Evolutionary conservation across 106 monocot genomes (phyloP).

Genomic region (Cymbidium sinense): DNA sequence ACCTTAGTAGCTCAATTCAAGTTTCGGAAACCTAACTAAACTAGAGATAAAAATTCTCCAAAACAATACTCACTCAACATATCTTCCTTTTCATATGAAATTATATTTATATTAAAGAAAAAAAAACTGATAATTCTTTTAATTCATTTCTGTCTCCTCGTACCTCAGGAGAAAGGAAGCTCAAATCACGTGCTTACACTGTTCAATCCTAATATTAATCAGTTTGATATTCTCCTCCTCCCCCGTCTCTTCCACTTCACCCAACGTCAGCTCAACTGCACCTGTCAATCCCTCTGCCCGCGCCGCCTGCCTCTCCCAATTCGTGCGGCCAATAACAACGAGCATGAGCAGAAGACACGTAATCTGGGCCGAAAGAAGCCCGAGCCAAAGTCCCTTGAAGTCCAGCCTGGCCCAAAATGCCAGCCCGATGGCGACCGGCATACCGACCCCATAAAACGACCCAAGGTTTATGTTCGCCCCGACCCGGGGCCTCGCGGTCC

Average conservation of each 20-base stretch:
- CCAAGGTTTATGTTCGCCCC: conserved; percentile 33
- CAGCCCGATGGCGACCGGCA: conserved; percentile 28
- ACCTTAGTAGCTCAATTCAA: too few relatives aligned
- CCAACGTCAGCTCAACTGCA: not conserved
- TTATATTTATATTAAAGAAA: too few relatives aligned
- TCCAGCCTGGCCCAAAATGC: conserved; percentile 23
- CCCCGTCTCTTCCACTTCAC: not conserved
- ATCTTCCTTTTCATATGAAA: too few relatives aligned
- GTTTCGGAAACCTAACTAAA: too few relatives aligned
- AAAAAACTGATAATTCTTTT: not conserved
- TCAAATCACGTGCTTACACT: not conserved
- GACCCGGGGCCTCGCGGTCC: conserved; percentile 26
- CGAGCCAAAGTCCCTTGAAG: conserved; percentile 32
- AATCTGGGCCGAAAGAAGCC: conserved; percentile 26
- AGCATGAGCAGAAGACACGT: conserved; percentile 32
- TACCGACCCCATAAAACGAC: conserved; percentile 33
- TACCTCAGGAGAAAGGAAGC: not conserved
- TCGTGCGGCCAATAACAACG: conserved; percentile 13
- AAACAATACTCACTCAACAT: too few relatives aligned
- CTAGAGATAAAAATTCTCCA: too few relatives aligned
- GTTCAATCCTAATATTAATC: not conserved
- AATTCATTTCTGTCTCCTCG: not conserved
- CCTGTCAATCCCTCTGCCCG: conserved; percentile 25
- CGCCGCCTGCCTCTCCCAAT: conserved; percentile 27
- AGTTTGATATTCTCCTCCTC: conserved; percentile 1